Evolutionary conservation across 129 eudicot genomes (phyloP).

Genomic region (Artemisia tridentata): DNA sequence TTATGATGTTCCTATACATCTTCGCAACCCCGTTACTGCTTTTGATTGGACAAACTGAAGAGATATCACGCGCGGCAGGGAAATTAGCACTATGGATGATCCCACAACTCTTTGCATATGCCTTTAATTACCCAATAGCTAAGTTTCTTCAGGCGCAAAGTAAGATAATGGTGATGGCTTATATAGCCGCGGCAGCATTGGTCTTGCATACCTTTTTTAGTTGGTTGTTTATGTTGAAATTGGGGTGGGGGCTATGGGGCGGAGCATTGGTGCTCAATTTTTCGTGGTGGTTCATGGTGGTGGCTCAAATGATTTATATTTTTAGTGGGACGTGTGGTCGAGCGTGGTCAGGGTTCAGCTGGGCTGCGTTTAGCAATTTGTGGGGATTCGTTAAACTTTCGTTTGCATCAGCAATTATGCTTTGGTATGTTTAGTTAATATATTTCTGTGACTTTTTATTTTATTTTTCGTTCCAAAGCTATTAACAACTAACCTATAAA

Average conservation of each 20-base stretch:
- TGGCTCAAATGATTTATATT: constrained; percentile 36
- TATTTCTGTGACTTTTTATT: background rate
- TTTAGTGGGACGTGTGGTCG: constrained; percentile 39
- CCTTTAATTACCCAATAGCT: constrained; percentile 40
- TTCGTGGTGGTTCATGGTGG: constrained; percentile 52
- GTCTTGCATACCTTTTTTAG: constrained; percentile 29
- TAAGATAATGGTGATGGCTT: constrained; percentile 42
- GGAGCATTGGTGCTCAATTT: constrained; percentile 35
- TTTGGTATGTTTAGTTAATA: constrained; percentile 33
- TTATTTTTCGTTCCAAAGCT: background rate
- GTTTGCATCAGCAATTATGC: constrained; percentile 51
- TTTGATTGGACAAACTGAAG: constrained; percentile 44
- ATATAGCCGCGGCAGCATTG: constrained; percentile 23
- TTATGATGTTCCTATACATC: constrained; percentile 32
- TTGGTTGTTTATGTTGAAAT: constrained; percentile 38
- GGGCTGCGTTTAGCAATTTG: constrained; percentile 35
- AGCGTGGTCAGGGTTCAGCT: constrained; percentile 47
- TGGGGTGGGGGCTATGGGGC: constrained; percentile 39
- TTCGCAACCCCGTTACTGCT: constrained; percentile 48
- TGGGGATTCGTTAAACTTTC: constrained; percentile 51
- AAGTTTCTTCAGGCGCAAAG: constrained; percentile 54
- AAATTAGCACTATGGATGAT: constrained; percentile 45
- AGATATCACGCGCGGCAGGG: constrained; percentile 38
- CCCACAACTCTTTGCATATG: constrained; percentile 45
- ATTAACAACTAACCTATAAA: background rate